Conservation (phyloP, 2,329 filamentous ascomycete species). For the Pestalotiopsis sp. region DNA sequence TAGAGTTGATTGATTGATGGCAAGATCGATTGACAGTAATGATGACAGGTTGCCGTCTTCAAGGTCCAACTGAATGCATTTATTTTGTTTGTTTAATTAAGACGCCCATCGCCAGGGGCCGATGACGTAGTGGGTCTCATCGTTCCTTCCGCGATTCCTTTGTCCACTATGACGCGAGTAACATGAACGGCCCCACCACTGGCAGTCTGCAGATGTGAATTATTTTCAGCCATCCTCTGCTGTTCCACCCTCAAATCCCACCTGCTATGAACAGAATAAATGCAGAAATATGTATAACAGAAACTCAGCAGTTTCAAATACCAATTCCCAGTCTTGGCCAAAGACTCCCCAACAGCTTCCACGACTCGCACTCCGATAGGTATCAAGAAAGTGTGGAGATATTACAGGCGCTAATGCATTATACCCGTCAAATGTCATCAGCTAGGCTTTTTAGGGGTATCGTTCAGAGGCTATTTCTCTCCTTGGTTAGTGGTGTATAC, state of each 20-base stretch:
- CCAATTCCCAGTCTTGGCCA: neutral
- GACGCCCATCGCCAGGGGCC: neutral
- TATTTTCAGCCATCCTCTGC: neutral
- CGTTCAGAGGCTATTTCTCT: neutral
- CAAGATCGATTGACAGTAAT: neutral
- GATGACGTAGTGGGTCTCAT: slow-evolving; percentile 2
- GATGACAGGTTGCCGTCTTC: neutral
- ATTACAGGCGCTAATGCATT: neutral
- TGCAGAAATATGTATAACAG: neutral
- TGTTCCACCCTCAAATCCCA: too few species aligned
- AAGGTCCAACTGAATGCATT: neutral
- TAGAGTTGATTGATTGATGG: neutral
- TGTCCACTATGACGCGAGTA: slow-evolving; percentile 5
- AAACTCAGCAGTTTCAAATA: neutral
- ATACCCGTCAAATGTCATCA: neutral
- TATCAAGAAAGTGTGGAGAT: neutral
- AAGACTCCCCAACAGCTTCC: neutral
- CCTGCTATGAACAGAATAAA: too few species aligned
- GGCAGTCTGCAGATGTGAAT: neutral
- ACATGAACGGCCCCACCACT: neutral
- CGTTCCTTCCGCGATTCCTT: neutral
- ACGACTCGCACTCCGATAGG: neutral
- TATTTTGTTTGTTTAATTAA: neutral
- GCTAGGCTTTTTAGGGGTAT: neutral
- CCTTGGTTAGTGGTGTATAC: neutral